Evolutionary conservation across 2,329 filamentous ascomycete species (phyloP), one percentile per base, ranked within the genome.

Genomic region (Calonectria montana): DNA sequence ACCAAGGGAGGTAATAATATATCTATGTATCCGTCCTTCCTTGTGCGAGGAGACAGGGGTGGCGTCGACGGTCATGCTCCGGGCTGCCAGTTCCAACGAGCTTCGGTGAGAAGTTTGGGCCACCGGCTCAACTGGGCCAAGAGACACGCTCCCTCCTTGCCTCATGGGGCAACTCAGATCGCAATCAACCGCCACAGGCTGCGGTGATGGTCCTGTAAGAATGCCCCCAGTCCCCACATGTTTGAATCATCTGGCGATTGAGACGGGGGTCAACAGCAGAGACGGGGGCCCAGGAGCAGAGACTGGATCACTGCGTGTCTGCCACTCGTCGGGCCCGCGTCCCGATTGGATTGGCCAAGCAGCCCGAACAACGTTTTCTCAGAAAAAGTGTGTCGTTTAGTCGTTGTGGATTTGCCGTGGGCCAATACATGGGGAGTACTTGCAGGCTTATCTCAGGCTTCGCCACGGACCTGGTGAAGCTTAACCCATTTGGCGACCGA

Each of bases 21-120:
- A 62, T 37, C 23, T 62, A 62, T 37, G 15, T 62, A 43, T 61
- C 29, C 21, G 18, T 41, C 39, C 12, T 35, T n/a, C n/a, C 39
- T 29, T 29, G 31, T 53, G 48, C 25, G 21, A 43, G 45, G 53
- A 29, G 25, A 29, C 29, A 35, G 31, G 29, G 48, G 27, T 47
- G 62, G 43, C 62, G 55, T 45, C 45, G 48, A 39, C n/a, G 25
- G 27, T 37, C 64, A 59, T 21, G 41, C 50, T 35, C 16, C 27
- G 50, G 45, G 41, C 25, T 67, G 39, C 39, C 12, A 43, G 23
- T 62, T 75, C 66, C 47, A 71, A 65, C 21, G 31, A 41, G 45
- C 61, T 71, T 76, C 75, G 76, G 76, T 77, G 74, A 77, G 73
- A 75, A 67, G 69, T 76, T 77, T 53, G 35, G 74, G 75, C 70